Percentiles rank a stretch among this genome's conserved stretches.
Conservation (phyloP, 2,329 filamentous ascomycete genomes). For the Epichloe hybrida region DNA sequence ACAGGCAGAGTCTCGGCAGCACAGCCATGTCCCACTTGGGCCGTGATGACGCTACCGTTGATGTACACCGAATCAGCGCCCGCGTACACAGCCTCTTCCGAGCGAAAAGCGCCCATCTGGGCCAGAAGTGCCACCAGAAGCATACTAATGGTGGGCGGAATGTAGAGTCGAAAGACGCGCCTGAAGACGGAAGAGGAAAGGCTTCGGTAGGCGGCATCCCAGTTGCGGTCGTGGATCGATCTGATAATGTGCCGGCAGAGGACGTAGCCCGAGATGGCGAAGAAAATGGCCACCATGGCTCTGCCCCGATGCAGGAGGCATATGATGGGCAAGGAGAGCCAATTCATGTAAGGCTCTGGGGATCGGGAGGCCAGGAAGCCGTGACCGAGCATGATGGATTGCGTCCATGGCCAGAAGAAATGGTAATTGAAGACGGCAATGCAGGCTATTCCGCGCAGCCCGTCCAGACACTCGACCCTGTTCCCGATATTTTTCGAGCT, state of each 20-base stretch:
- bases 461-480: slow-evolving; percentile 27
- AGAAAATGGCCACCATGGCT: slow-evolving; percentile 30
- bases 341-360: slow-evolving; percentile 20
- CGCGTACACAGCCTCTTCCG: slow-evolving; percentile 21
- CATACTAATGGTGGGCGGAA: slow-evolving; percentile 28
- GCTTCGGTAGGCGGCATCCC: slow-evolving; percentile 21
- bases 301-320: slow-evolving; percentile 26
- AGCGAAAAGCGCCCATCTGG: slow-evolving; percentile 23
- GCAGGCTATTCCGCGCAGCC: slow-evolving; percentile 27
- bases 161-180: slow-evolving; percentile 25
- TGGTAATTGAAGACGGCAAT: slow-evolving; percentile 30
- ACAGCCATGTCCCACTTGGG: neutral
- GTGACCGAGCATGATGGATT: slow-evolving; percentile 26
- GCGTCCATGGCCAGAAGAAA: slow-evolving; percentile 28
- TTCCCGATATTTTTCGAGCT: slow-evolving; percentile 10
- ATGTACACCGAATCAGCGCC: slow-evolving; percentile 26
- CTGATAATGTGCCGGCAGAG: slow-evolving; percentile 24
- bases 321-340: slow-evolving; percentile 24
- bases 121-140: slow-evolving; percentile 24
- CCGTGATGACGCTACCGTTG: slow-evolving; percentile 11
- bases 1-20: neutral
- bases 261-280: slow-evolving; percentile 30
- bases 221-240: slow-evolving; percentile 22
- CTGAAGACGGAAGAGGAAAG: slow-evolving; percentile 25
- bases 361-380: slow-evolving; percentile 23